Conservation (phyloP, 2,329 filamentous ascomycete species). For the Harringtonia aguacate region DNA sequence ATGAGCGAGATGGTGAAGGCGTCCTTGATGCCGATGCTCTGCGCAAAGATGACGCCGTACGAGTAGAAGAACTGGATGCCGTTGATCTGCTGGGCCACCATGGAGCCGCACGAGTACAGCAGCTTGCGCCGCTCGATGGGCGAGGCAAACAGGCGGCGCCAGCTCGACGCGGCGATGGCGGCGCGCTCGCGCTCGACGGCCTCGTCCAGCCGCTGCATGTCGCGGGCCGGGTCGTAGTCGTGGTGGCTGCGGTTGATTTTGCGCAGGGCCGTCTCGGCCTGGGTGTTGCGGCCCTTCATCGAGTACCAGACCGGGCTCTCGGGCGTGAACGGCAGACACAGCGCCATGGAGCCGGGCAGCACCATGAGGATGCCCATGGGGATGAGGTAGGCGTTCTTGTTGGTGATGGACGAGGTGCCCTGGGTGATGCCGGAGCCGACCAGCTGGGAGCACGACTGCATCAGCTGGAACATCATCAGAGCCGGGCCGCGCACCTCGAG, state of each 20-base stretch:
- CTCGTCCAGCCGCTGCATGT: slow-evolving; percentile 18
- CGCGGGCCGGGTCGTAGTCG: slow-evolving; percentile 15
- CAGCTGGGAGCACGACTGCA: slow-evolving; percentile 17
- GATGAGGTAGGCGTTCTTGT: slow-evolving; percentile 23
- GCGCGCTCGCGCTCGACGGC: slow-evolving; percentile 21
- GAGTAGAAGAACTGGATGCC: slow-evolving; percentile 1
- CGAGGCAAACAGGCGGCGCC: slow-evolving; percentile 12
- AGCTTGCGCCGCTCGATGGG: background rate
- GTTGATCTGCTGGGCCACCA: background rate
- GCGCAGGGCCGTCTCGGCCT: slow-evolving; percentile 21
- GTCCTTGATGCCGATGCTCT: background rate
- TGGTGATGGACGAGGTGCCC: slow-evolving; percentile 10
- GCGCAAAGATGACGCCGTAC: background rate
- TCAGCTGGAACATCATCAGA: slow-evolving; percentile 19
- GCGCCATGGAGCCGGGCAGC: slow-evolving; percentile 21
- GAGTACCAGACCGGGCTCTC: slow-evolving; percentile 28
- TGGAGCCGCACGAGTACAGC: background rate
- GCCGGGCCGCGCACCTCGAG: slow-evolving; percentile 14
- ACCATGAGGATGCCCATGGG: slow-evolving; percentile 28
- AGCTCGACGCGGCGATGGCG: slow-evolving; percentile 21
- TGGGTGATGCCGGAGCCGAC: slow-evolving; percentile 15
- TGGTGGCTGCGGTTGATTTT: slow-evolving; percentile 19
- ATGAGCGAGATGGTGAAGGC: background rate
- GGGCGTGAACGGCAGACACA: slow-evolving; percentile 25
- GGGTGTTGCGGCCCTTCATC: slow-evolving; percentile 20